A percentile compares a stretch with the other conserved stretches of the same genome.
Evolutionary conservation across 306 rosid species (phyloP).

Genomic region (Arachis stenosperma): DNA sequence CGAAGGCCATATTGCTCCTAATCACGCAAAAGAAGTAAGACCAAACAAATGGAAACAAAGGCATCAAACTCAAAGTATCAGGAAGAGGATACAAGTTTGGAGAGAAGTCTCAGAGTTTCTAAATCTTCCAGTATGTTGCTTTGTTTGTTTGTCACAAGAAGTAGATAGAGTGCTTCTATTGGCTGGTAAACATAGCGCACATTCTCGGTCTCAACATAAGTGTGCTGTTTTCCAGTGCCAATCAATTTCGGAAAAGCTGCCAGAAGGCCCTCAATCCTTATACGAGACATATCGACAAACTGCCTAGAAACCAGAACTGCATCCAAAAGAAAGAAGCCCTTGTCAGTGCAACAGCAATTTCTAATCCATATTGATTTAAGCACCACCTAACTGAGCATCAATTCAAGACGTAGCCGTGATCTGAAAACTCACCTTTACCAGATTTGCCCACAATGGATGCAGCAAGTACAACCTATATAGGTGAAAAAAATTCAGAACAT

Average conservation of each 20-base stretch:
- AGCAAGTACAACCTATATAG: slow-evolving; percentile 75
- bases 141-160: slow-evolving; percentile 93
- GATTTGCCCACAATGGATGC: slow-evolving; percentile 3
- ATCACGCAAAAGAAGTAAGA: slow-evolving; percentile 6
- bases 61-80: slow-evolving; percentile 31
- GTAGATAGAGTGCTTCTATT: slow-evolving; percentile 87
- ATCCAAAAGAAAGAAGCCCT: slow-evolving; percentile 17
- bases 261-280: slow-evolving; percentile 97
- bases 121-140: slow-evolving; percentile 96
- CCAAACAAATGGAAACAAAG: slow-evolving; percentile 21
- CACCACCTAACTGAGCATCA: slow-evolving; percentile 12
- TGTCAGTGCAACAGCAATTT: slow-evolving; percentile 9
- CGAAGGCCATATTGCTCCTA: slow-evolving; percentile 21
- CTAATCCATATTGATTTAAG: slow-evolving; percentile 13
- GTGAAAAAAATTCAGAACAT: slow-evolving; percentile 19
- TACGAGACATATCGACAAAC: slow-evolving; percentile 89
- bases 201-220: slow-evolving; percentile 93
- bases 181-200: slow-evolving; percentile 99
- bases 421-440: slow-evolving; percentile 1
- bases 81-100: slow-evolving; percentile 91
- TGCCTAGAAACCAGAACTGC: slow-evolving; percentile 95
- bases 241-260: slow-evolving; percentile 97
- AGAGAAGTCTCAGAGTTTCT: slow-evolving; percentile 90
- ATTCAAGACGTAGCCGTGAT: neutral
- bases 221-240: slow-evolving; percentile 95